Evolutionary conservation across 2,329 filamentous ascomycete genomes (phyloP).

Genomic region (Fusarium sp.): DNA sequence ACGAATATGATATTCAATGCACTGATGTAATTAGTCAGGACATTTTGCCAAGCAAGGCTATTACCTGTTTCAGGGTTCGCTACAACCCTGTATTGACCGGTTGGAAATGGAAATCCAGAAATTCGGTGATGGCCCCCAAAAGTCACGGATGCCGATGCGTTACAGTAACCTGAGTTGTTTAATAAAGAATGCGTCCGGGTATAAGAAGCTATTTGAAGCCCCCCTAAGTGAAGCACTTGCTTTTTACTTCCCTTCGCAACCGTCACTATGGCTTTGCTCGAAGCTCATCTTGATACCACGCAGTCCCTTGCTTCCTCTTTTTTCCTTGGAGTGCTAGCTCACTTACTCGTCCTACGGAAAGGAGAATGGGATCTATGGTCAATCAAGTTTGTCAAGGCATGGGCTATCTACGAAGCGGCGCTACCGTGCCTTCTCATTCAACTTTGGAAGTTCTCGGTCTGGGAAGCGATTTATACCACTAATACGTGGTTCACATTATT

Average conservation of each 20-base stretch:
- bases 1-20: no score
- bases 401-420: not conserved
- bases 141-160: no score
- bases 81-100: no score
- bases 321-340: not conserved
- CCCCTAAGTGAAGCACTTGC: no score
- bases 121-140: no score
- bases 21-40: no score
- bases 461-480: not conserved
- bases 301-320: not conserved
- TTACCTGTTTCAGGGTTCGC: no score
- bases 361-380: constrained; percentile 29
- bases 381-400: not conserved
- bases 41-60: no score
- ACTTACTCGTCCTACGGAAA: not conserved
- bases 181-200: not conserved
- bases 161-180: no score
- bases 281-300: not conserved
- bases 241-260: no score
- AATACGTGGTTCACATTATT: not conserved
- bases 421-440: not conserved
- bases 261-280: not conserved
- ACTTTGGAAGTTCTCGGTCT: not conserved
- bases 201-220: not conserved
- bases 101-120: no score